These are phyloP conservation scores for Acanthamoeba royreba DNA, from an alignment of 208 protist species.

Conservation along the genomic window DNA sequence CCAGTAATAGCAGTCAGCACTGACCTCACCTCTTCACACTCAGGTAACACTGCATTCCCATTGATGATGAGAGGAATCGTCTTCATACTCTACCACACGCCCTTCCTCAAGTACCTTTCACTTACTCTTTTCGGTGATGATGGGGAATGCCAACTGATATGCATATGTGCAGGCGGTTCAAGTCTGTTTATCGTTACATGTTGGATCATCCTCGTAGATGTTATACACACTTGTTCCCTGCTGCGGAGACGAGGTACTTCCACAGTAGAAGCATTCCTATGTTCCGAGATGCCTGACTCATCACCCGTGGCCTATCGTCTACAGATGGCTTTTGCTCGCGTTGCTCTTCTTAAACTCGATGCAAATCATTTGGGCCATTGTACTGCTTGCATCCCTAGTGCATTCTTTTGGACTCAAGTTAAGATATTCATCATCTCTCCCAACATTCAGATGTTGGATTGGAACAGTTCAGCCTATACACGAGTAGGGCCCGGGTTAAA, in stretches of 20 bases:
- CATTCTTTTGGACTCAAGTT: no score
- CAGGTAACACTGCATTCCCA: no score
- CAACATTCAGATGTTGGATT: slow-evolving; percentile 31
- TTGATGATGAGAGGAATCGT: no score
- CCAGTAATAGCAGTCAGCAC: no score
- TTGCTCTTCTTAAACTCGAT: not conserved
- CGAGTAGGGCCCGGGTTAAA: not conserved
- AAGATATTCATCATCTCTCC: not conserved
- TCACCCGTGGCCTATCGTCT: no score
- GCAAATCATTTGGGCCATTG: not conserved
- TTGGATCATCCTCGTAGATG: slow-evolving; percentile 41
- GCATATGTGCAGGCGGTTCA: not conserved
- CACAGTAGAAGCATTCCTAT: not conserved
- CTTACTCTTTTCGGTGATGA: no score
- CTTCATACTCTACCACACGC: not conserved
- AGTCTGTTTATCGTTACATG: not conserved
- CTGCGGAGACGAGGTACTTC: not conserved
- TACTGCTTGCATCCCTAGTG: no score
- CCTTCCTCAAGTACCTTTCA: not conserved
- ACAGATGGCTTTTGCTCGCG: not conserved
- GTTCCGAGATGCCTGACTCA: not conserved
- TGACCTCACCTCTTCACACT: no score
- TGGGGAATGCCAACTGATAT: no score
- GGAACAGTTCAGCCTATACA: not conserved
- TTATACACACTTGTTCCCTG: slow-evolving; percentile 33